Evolutionary conservation across 140 eudicot genomes (phyloP).

Genomic region (Flaveria floridana): DNA sequence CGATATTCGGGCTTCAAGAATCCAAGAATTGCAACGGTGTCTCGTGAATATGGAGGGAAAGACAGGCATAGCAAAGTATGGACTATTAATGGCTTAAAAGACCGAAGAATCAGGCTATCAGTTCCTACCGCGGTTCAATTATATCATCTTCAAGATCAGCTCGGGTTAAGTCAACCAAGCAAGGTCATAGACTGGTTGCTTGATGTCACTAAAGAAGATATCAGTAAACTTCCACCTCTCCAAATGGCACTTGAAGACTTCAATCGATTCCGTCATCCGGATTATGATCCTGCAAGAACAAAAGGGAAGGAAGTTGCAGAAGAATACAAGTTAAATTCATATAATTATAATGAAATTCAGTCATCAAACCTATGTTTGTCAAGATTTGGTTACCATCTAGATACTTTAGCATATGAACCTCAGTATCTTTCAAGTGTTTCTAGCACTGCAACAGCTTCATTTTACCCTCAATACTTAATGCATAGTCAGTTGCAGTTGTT

Average conservation of each 20-base stretch:
- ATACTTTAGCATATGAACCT: conserved; percentile 14
- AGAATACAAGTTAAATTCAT: conserved; percentile 21
- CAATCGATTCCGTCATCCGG: conserved; percentile 24
- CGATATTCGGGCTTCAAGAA: conserved; percentile 55
- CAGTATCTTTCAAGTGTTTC: conserved; percentile 42
- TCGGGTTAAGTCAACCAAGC: conserved; percentile 77
- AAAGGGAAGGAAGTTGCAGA: conserved; percentile 34
- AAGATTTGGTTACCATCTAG: neutral
- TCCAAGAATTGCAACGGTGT: conserved; percentile 73
- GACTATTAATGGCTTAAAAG: conserved; percentile 79
- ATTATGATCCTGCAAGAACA: conserved; percentile 26
- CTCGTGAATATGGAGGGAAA: conserved; percentile 72
- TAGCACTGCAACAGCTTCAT: conserved; percentile 28
- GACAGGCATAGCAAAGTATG: conserved; percentile 88
- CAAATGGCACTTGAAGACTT: conserved; percentile 55
- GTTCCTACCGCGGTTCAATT: conserved; percentile 67
- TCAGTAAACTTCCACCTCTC: conserved; percentile 78
- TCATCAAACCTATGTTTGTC: too few relatives aligned
- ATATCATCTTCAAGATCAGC: conserved; percentile 75
- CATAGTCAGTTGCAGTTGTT: conserved; percentile 41
- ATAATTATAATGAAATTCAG: conserved; percentile 5
- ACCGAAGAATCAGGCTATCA: conserved; percentile 75
- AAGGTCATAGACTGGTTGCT: conserved; percentile 88
- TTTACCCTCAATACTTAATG: conserved; percentile 33
- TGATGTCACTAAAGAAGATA: conserved; percentile 65